A percentile compares a stretch with the other conserved stretches of the same genome.
Evolutionary conservation across 2,329 filamentous ascomycete species (phyloP).

Genomic region (Phialocephala subalpina): DNA sequence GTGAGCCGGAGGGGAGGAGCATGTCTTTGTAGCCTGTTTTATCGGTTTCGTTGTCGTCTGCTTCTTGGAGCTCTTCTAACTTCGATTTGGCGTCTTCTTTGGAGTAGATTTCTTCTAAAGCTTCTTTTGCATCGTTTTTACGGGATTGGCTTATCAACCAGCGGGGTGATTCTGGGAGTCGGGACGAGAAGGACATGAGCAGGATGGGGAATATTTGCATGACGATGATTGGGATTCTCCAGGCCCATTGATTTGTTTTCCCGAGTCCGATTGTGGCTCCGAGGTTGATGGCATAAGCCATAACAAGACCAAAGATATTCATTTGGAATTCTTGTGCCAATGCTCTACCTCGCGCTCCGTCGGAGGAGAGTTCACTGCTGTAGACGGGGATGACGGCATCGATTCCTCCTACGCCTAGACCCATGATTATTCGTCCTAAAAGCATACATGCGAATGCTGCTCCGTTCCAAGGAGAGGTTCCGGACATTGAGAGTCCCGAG

Average conservation of each 20-base stretch:
- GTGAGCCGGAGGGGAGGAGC: constrained; percentile 59
- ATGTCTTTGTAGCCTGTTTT: constrained; percentile 63
- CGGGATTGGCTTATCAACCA: constrained; percentile 62
- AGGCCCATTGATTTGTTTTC: constrained; percentile 66
- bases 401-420: constrained; percentile 64
- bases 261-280: constrained; percentile 60
- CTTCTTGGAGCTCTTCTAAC: constrained; percentile 57
- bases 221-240: constrained; percentile 65
- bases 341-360: constrained; percentile 63
- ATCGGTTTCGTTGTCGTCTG: constrained; percentile 57
- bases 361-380: constrained; percentile 62
- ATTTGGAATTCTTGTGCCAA: constrained; percentile 70
- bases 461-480: constrained; percentile 50
- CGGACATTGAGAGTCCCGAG: constrained; percentile 55
- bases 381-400: constrained; percentile 69
- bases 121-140: constrained; percentile 57
- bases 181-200: constrained; percentile 59
- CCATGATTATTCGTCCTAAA: constrained; percentile 55
- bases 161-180: constrained; percentile 63
- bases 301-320: constrained; percentile 68
- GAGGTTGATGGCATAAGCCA: constrained; percentile 68
- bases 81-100: constrained; percentile 56
- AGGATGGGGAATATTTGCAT: constrained; percentile 67
- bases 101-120: constrained; percentile 58
- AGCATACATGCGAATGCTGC: constrained; percentile 54